Evolutionary conservation across 257 asterid species (phyloP).

Genomic region (Solanum bukasovii): DNA sequence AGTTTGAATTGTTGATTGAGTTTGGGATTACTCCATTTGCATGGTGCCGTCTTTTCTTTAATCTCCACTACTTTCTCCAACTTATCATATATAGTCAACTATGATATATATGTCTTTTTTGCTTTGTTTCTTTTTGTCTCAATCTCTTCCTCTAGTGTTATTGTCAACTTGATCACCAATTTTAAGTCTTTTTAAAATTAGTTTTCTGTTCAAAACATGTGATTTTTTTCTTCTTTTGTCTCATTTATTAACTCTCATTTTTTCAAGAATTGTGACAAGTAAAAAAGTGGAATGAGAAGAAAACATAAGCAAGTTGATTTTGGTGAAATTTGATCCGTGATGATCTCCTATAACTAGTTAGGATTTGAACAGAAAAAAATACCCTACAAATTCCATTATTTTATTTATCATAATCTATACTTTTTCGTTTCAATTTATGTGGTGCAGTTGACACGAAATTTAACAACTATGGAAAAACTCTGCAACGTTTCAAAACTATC

Average conservation of each 20-base stretch:
- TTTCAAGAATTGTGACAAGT: background rate
- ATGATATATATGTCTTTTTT: background rate
- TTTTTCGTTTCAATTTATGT: background rate
- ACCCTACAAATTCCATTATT: background rate
- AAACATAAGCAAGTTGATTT: background rate
- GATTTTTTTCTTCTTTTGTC: background rate
- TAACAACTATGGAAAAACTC: background rate
- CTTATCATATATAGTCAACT: background rate
- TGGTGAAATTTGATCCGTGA: background rate
- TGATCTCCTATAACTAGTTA: background rate
- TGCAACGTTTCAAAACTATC: too few species aligned
- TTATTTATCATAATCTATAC: background rate
- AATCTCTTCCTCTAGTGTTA: background rate
- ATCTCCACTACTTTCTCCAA: background rate
- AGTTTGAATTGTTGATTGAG: background rate
- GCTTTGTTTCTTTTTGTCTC: background rate
- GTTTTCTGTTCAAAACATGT: background rate
- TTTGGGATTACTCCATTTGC: conserved; percentile 1
- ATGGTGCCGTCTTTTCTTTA: background rate
- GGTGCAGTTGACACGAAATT: background rate
- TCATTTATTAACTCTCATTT: background rate
- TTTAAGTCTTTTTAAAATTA: background rate
- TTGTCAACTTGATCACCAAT: background rate
- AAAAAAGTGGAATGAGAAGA: background rate
- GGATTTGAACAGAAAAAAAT: background rate